A percentile compares a stretch with the other conserved stretches of the same genome.
phyloP scores from a whole-genome alignment of 306 rosid species.

The Nissolia schottii region DNA sequence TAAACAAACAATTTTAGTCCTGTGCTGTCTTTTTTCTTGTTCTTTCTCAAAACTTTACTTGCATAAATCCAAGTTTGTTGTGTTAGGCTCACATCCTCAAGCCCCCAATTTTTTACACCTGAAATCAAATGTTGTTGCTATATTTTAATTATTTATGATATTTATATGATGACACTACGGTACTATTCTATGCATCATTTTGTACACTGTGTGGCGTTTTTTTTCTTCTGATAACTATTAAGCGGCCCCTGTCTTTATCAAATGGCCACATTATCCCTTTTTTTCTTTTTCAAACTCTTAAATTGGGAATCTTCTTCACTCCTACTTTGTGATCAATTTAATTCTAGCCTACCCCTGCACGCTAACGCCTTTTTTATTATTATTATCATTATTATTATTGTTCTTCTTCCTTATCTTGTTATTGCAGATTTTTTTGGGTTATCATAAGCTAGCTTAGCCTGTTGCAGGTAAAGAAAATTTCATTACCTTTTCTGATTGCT shows the following conservation, averaged over 20 bases:
- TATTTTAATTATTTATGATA: neutral
- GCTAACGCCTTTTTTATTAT: conserved; percentile 37
- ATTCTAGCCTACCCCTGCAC: conserved; percentile 41
- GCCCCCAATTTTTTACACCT: neutral
- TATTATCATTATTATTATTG: neutral
- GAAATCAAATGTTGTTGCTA: neutral
- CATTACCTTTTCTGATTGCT: neutral
- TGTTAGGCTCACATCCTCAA: conserved; percentile 33
- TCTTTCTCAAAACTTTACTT: neutral
- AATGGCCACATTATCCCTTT: neutral
- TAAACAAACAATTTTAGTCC: neutral
- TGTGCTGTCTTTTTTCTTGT: neutral
- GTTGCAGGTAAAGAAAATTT: conserved; percentile 43
- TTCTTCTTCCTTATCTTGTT: conserved; percentile 36
- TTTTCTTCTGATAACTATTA: no score
- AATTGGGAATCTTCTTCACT: conserved; percentile 29
- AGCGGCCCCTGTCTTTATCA: conserved; percentile 41
- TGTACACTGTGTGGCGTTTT: no score
- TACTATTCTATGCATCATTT: conserved; percentile 8
- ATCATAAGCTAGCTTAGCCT: conserved; percentile 33
- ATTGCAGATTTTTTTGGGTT: conserved; percentile 44
- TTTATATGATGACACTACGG: neutral
- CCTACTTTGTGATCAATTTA: conserved; percentile 36
- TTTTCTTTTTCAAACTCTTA: neutral
- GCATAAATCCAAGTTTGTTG: neutral